Conservation (phyloP, 1,284 basidiomycete genomes). For the Cryptococcus sp. region DNA sequence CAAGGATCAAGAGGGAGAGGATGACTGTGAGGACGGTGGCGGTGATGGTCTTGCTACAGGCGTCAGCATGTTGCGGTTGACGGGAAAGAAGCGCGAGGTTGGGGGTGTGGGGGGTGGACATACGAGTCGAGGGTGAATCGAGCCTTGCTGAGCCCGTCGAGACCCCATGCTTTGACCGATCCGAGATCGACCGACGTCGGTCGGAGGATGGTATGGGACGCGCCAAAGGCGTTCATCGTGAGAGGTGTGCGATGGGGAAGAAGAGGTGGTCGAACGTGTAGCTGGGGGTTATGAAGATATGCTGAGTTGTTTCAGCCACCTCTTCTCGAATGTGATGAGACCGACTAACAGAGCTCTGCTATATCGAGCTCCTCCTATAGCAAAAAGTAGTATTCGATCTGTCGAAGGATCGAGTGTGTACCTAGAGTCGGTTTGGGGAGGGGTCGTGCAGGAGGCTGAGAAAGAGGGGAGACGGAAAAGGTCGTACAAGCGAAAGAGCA, state of each 20-base stretch:
- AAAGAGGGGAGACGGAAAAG: no score
- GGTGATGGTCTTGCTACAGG: conserved; percentile 37
- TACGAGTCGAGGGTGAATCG: conserved; percentile 40
- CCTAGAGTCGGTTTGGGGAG: no score
- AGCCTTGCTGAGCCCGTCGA: conserved; percentile 36
- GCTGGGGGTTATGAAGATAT: neutral
- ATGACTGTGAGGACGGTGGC: conserved; percentile 42
- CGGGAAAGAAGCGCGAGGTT: neutral
- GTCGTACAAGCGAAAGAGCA: no score
- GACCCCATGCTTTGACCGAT: conserved; percentile 35
- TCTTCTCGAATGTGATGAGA: no score
- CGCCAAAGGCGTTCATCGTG: conserved; percentile 11
- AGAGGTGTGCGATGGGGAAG: no score
- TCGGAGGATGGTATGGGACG: conserved; percentile 36
- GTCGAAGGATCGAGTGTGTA: no score
- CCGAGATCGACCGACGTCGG: conserved; percentile 37
- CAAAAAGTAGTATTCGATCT: no score
- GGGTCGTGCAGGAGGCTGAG: no score
- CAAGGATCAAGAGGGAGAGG: conserved; percentile 43
- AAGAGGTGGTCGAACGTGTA: neutral
- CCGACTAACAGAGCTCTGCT: no score
- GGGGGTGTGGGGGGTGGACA: conserved; percentile 12
- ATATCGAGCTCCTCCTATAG: no score
- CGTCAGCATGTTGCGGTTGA: neutral
- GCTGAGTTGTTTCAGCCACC: neutral